phyloP scores from a whole-genome alignment of 768 basidiomycete genomes.

The Collybiopsis luxurians region DNA sequence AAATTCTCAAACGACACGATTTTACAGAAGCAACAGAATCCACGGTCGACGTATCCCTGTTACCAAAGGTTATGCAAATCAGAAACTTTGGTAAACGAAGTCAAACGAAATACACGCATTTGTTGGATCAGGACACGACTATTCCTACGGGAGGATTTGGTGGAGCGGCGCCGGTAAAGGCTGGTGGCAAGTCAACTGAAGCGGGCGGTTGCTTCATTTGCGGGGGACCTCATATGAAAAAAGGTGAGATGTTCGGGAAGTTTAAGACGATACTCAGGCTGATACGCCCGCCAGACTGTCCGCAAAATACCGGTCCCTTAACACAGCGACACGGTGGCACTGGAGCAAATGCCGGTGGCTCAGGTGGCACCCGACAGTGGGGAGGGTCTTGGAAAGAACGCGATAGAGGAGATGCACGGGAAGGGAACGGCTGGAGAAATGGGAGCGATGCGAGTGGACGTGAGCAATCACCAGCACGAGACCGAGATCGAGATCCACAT shows the following conservation, averaged over 20 bases:
- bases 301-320: slow-evolving; percentile 43
- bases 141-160: slow-evolving; percentile 60
- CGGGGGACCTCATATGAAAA: slow-evolving; percentile 91
- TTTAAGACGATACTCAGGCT: too few relatives aligned
- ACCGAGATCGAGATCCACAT: slow-evolving; percentile 17
- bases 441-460: slow-evolving; percentile 17
- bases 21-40: slow-evolving; percentile 89
- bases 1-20: slow-evolving; percentile 80
- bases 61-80: slow-evolving; percentile 97
- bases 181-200: slow-evolving; percentile 53
- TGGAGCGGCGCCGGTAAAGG: slow-evolving; percentile 48
- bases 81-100: slow-evolving; percentile 91
- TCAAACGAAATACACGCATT: slow-evolving; percentile 94
- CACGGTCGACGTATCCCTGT: slow-evolving; percentile 79
- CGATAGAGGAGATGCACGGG: slow-evolving; percentile 8
- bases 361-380: slow-evolving; percentile 29
- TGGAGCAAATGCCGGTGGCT: slow-evolving; percentile 30
- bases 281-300: slow-evolving; percentile 47
- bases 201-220: slow-evolving; percentile 86
- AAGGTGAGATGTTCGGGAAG: slow-evolving; percentile 47
- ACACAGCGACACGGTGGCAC: slow-evolving; percentile 24
- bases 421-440: slow-evolving; percentile 8
- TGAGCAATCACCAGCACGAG: slow-evolving; percentile 11
- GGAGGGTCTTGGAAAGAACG: slow-evolving; percentile 36
- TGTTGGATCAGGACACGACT: slow-evolving; percentile 93